phyloP scores from a whole-genome alignment of 2,329 filamentous ascomycete genomes.

The Pestalotiopsis sp. region DNA sequence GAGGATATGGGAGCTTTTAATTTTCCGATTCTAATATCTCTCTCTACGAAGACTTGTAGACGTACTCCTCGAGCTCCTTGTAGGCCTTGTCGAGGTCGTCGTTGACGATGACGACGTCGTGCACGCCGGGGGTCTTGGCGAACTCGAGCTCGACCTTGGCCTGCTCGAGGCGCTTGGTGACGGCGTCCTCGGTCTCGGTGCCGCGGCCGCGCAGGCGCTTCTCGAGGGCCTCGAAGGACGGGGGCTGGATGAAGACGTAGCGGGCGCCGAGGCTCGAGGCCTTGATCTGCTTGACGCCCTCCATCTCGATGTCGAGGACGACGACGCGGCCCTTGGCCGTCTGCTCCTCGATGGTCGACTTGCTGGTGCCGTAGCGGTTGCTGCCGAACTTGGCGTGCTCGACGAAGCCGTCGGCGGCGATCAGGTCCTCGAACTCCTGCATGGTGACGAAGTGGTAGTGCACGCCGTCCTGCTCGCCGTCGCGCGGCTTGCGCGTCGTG shows the following conservation, averaged over 20 bases:
- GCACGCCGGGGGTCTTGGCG: slow-evolving; percentile 64
- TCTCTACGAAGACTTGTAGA: slow-evolving; percentile 36
- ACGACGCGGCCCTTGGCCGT: slow-evolving; percentile 71
- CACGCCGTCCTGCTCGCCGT: slow-evolving; percentile 71
- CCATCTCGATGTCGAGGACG: slow-evolving; percentile 95
- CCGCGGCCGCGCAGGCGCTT: slow-evolving; percentile 70
- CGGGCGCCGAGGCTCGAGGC: slow-evolving; percentile 71
- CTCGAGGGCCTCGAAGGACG: slow-evolving; percentile 73
- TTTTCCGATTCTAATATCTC: not conserved
- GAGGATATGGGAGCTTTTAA: not conserved
- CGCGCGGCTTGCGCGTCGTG: slow-evolving; percentile 77
- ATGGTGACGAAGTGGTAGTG: slow-evolving; percentile 79
- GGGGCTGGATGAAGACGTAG: slow-evolving; percentile 84
- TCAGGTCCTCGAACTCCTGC: slow-evolving; percentile 67
- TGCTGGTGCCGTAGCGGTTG: slow-evolving; percentile 85
- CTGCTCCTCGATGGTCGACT: slow-evolving; percentile 76
- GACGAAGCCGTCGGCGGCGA: slow-evolving; percentile 73
- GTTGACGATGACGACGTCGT: slow-evolving; percentile 67
- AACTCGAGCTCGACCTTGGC: slow-evolving; percentile 75
- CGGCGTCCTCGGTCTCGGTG: slow-evolving; percentile 74
- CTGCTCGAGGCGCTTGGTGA: slow-evolving; percentile 69
- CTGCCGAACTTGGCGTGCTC: slow-evolving; percentile 82
- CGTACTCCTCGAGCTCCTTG: slow-evolving; percentile 50
- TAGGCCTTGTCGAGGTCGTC: slow-evolving; percentile 55
- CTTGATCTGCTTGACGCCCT: slow-evolving; percentile 94